Evolutionary conservation across 768 basidiomycete genomes (phyloP).

Genomic region (Trametes maxima): DNA sequence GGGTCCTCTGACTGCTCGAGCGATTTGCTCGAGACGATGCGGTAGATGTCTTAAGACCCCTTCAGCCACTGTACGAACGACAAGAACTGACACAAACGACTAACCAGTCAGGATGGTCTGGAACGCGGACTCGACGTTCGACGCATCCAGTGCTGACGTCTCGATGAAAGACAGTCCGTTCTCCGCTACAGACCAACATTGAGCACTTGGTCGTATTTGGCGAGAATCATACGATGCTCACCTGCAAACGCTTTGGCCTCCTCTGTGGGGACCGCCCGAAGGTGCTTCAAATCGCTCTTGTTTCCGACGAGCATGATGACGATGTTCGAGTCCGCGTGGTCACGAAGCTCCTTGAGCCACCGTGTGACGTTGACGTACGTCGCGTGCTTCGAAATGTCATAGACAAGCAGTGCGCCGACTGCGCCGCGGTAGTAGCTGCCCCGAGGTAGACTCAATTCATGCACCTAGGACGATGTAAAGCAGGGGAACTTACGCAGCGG

Average conservation of each 20-base stretch:
- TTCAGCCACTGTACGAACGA: not conserved
- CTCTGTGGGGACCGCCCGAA: constrained; percentile 95
- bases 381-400: constrained; percentile 92
- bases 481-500: constrained; percentile 72
- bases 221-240: constrained; percentile 38
- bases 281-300: constrained; percentile 93
- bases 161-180: constrained; percentile 95
- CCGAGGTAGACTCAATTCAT: not conserved
- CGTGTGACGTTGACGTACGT: constrained; percentile 92
- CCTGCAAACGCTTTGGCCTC: constrained; percentile 93
- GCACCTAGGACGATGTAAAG: not conserved
- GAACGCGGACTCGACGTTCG: constrained; percentile 97
- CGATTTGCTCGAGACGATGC: constrained; percentile 93
- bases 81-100: constrained; percentile 28
- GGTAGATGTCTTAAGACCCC: constrained; percentile 80
- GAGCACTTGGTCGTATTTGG: not conserved
- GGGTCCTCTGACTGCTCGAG: constrained; percentile 82
- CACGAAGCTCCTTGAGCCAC: constrained; percentile 96
- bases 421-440: constrained; percentile 96
- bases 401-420: constrained; percentile 88
- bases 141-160: constrained; percentile 99
- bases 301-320: constrained; percentile 31
- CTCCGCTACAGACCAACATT: constrained; percentile 58
- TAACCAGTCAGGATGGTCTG: constrained; percentile 91
- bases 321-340: constrained; percentile 76